A percentile compares a stretch with the other conserved stretches of the same genome.
Conservation (phyloP, 768 basidiomycete genomes). For the Boletus tomentosulus region DNA sequence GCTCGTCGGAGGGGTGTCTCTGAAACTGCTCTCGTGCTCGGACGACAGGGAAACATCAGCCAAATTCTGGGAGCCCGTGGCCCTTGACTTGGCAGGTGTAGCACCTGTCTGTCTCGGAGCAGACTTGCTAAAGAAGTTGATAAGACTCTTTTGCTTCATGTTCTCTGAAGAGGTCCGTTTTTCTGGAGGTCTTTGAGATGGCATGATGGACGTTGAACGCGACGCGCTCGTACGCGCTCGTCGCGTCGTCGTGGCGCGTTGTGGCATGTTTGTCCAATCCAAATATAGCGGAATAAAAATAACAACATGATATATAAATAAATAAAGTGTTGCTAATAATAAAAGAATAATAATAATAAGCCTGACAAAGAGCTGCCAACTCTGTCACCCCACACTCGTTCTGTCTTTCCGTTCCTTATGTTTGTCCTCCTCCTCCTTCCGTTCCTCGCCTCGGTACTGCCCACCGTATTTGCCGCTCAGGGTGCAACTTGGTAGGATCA, state of each 20-base stretch:
- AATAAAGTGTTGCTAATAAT: background rate
- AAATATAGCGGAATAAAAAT: background rate
- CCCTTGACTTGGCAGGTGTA: constrained; percentile 8
- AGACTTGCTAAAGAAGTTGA: constrained; percentile 57
- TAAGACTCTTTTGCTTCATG: constrained; percentile 70
- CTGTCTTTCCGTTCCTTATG: constrained; percentile 15
- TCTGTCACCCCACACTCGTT: constrained; percentile 12
- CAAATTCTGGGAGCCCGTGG: constrained; percentile 25
- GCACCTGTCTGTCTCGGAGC: constrained; percentile 31
- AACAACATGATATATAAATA: background rate
- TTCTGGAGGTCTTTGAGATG: constrained; percentile 23
- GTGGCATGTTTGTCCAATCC: constrained; percentile 15
- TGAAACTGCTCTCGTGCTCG: constrained; percentile 43
- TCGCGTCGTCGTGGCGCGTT: constrained; percentile 16
- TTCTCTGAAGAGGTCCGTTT: constrained; percentile 39
- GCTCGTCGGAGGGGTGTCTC: constrained; percentile 71
- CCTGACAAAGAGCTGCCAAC: background rate
- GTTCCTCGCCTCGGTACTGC: constrained; percentile 15
- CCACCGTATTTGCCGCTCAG: constrained; percentile 17
- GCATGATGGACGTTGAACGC: constrained; percentile 14
- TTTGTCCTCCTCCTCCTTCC: constrained; percentile 17
- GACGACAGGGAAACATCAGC: constrained; percentile 41
- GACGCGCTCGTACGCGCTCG: background rate
- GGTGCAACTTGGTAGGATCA: constrained; percentile 27
- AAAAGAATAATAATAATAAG: background rate